Evolutionary conservation across 768 basidiomycete genomes (phyloP).

Genomic region (Lentinula guzmanii): DNA sequence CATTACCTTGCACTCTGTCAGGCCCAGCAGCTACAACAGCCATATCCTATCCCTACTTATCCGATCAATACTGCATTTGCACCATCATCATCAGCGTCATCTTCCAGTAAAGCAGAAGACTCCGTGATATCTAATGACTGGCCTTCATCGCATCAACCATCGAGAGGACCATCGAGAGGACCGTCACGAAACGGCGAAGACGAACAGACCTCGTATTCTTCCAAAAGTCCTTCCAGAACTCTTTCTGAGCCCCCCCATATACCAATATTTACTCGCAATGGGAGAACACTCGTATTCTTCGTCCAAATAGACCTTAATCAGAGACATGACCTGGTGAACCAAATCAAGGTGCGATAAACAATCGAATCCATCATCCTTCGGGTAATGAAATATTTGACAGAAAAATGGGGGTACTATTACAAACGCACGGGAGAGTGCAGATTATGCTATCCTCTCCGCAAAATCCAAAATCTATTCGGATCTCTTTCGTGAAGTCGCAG

Average conservation of each 20-base stretch:
- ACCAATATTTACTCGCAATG: constrained; percentile 38
- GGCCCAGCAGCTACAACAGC: neutral
- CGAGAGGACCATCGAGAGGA: neutral
- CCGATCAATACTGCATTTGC: neutral
- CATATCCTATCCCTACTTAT: neutral
- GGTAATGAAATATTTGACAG: constrained; percentile 25
- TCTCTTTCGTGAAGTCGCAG: constrained; percentile 29
- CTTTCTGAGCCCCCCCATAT: neutral
- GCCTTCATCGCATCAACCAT: neutral
- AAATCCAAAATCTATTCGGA: constrained; percentile 45
- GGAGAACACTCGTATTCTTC: constrained; percentile 47
- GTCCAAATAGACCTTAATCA: constrained; percentile 64
- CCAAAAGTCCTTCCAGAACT: constrained; percentile 13
- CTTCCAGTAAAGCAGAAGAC: neutral
- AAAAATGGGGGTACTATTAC: constrained; percentile 62
- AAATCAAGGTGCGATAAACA: constrained; percentile 50
- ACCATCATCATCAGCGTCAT: neutral
- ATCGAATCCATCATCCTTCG: neutral
- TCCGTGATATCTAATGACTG: neutral
- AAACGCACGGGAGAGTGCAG: constrained; percentile 45
- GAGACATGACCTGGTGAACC: constrained; percentile 39
- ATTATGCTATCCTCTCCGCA: constrained; percentile 54
- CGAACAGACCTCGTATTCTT: constrained; percentile 16
- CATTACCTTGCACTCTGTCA: neutral
- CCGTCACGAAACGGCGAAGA: constrained; percentile 18